Evolutionary conservation across 1,284 basidiomycete genomes (phyloP), one percentile per base, ranked within the genome.

Genomic region (Cutaneotrichosporon daszewskae): DNA sequence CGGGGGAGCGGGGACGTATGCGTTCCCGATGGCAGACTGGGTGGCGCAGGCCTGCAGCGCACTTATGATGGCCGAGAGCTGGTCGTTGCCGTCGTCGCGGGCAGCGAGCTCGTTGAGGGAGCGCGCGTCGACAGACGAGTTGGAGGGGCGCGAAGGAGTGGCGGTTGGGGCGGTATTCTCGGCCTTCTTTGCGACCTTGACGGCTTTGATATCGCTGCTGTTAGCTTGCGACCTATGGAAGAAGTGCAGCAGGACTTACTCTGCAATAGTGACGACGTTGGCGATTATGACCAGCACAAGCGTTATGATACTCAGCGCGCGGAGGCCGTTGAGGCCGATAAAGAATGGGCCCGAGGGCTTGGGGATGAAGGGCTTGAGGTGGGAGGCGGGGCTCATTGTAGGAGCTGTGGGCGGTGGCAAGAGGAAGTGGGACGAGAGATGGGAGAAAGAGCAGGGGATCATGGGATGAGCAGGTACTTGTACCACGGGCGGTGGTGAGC

Each of bases 231-330:
- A 26, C 8, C 9, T 26, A 9, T 13, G 25, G 13, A 26, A 26
- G 25, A 26, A 26, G 25, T 8, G 28, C 8, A 31, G 14, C 13
- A 12, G 20, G 1, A 62, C 72, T 59, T 42, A 74, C 72, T 81
- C 76, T 35, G 83, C 85, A 70, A 92, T 79, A 22, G 84, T 83
- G 40, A 84, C 72, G 50, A 91, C 81, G 58, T 82, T 89, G 53
- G 83, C 84, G 2, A 82, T 71, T 51, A 91, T 82, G 5, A 88
- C 72, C 18, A 77, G 61, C 34, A 87, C 64, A 37, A 90, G 79
- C 6, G 81, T 77, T 54, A 90, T 69, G 65, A 91, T 78, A 64
- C 85, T 87, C 49, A 94, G 67, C 13, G 76, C 72, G 36, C 89
- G 84, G 55, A 89, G 73, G 57, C 72, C 72, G 63, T 92, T 92